Percentiles rank a stretch among this genome's conserved stretches.
Evolutionary conservation across 192 early-diverging fungal species (phyloP).

Genomic region (Dispira parvispora): DNA sequence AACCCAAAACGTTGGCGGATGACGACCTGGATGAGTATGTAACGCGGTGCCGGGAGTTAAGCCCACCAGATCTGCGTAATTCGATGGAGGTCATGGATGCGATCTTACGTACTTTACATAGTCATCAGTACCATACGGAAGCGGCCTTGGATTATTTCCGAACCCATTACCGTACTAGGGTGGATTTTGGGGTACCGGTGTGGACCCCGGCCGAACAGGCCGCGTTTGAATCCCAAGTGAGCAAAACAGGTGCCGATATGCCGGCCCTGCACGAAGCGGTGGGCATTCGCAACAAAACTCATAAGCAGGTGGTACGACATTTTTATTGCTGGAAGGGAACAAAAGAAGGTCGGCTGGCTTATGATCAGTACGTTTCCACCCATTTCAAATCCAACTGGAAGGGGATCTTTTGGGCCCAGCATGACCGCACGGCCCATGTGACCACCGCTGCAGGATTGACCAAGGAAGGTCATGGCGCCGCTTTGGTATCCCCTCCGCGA

Average conservation of each 20-base stretch:
- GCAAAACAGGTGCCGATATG: constrained; percentile 9
- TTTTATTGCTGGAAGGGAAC: constrained; percentile 11
- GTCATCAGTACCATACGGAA: constrained; percentile 33
- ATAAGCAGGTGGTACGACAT: constrained; percentile 6
- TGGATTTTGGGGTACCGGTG: constrained; percentile 30
- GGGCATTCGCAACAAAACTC: not conserved
- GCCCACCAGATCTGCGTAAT: constrained; percentile 22
- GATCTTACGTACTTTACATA: constrained; percentile 34
- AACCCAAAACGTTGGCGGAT: constrained; percentile 22
- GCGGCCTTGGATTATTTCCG: constrained; percentile 34
- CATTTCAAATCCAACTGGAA: constrained; percentile 8
- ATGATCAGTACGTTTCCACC: constrained; percentile 3
- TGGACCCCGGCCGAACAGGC: constrained; percentile 36
- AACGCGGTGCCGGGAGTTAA: constrained; percentile 15
- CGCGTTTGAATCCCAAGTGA: constrained; percentile 31
- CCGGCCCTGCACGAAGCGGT: constrained; percentile 8
- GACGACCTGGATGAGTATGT: constrained; percentile 30
- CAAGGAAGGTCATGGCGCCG: not conserved
- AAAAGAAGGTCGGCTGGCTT: not conserved
- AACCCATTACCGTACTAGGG: constrained; percentile 18
- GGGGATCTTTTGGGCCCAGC: constrained; percentile 4
- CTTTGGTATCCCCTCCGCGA: not conserved
- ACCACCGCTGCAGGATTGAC: too few relatives aligned
- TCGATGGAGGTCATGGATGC: constrained; percentile 48
- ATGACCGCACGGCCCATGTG: not conserved